phyloP scores from a whole-genome alignment of 225 moss, liverwort and hornwort species.

The Thuidium tamariscinum region DNA sequence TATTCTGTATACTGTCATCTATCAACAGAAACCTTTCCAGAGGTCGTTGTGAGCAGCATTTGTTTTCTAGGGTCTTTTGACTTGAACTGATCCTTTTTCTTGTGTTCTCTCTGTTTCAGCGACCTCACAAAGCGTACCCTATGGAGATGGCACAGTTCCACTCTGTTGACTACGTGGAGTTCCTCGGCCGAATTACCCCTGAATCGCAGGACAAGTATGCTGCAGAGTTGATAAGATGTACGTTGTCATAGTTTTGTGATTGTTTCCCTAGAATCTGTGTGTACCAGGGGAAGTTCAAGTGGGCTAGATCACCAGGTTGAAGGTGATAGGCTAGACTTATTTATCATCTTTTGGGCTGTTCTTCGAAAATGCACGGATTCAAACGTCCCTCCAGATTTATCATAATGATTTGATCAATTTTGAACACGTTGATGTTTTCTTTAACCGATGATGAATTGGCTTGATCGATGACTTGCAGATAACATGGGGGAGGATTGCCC shows the following conservation, averaged over 20 bases:
- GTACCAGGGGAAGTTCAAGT: neutral
- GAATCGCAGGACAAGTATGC: conserved; percentile 78
- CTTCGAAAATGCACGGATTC: neutral
- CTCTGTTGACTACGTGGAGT: conserved; percentile 91
- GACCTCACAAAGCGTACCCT: conserved; percentile 95
- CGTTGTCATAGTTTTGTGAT: neutral
- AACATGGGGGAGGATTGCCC: conserved; percentile 99
- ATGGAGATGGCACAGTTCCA: conserved; percentile 97
- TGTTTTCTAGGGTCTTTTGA: neutral
- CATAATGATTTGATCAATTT: neutral
- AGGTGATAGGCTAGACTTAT: neutral
- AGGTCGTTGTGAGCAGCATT: neutral
- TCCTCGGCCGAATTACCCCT: conserved; percentile 79
- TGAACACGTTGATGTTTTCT: neutral
- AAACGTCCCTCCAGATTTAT: neutral
- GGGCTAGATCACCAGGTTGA: neutral
- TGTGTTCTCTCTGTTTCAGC: conserved; percentile 26
- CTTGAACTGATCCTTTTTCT: neutral
- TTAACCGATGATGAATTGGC: neutral
- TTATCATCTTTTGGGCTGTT: neutral
- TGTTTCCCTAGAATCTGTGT: neutral
- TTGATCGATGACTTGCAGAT: conserved; percentile 42
- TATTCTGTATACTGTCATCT: neutral
- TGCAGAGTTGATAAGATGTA: conserved; percentile 79
- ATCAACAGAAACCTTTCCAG: neutral